Percentiles rank a stretch among this genome's conserved stretches.
phyloP scores from a whole-genome alignment of 805 yeast species.

The Hanseniaspora vineae region DNA sequence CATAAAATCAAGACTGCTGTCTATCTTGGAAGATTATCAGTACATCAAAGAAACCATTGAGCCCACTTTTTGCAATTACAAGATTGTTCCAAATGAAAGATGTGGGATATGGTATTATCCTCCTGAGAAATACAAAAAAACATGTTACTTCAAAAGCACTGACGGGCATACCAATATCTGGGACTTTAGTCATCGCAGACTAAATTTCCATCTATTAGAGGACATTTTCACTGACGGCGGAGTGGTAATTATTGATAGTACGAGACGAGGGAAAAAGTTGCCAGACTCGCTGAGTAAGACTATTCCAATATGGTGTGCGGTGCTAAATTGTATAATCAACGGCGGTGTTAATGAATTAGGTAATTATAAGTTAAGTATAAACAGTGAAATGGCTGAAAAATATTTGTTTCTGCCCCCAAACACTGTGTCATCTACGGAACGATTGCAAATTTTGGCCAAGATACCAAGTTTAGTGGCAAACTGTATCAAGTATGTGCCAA shows the following conservation, averaged over 20 bases:
- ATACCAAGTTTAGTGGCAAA: conserved; percentile 38
- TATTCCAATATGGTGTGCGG: conserved; percentile 86
- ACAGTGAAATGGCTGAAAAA: conserved; percentile 9
- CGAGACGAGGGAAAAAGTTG: conserved; percentile 69
- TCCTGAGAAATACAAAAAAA: conserved; percentile 25
- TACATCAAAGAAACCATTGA: conserved; percentile 29
- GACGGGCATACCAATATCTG: conserved; percentile 82
- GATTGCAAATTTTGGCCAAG: conserved; percentile 31
- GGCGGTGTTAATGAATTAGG: no score
- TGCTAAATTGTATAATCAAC: conserved; percentile 40
- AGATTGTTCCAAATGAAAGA: conserved; percentile 62
- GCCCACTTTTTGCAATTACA: conserved; percentile 28
- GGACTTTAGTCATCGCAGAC: conserved; percentile 60
- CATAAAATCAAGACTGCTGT: conserved; percentile 48
- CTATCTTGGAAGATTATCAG: conserved; percentile 51
- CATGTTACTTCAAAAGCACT: conserved; percentile 76
- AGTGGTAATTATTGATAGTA: conserved; percentile 61
- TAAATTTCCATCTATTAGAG: conserved; percentile 60
- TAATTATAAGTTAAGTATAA: no score
- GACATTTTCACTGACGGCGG: conserved; percentile 33
- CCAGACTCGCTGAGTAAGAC: conserved; percentile 86
- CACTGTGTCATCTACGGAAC: conserved; percentile 48
- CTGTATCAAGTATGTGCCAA: conserved; percentile 28
- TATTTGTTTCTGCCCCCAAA: conserved; percentile 37
- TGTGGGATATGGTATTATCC: conserved; percentile 81